Evolutionary conservation across 2,329 filamentous ascomycete species (phyloP).

Genomic region (Cercospora sp.): DNA sequence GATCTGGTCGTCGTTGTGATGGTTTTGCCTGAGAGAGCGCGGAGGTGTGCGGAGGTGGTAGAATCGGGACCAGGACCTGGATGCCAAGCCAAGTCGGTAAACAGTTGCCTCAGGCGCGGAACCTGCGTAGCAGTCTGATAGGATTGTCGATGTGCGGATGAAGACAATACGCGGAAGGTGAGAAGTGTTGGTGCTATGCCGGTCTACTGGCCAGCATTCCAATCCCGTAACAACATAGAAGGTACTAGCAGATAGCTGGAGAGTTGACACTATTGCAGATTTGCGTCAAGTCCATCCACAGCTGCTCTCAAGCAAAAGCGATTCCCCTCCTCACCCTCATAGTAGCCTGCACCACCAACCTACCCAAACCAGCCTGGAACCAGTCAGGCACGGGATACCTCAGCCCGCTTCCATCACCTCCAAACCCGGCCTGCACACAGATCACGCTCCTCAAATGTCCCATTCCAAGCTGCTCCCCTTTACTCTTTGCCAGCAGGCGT

Average conservation of each 20-base stretch:
- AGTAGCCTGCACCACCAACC: background rate
- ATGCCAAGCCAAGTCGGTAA: background rate
- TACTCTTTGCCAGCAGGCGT: conserved; percentile 18
- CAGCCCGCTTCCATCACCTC: conserved; percentile 6
- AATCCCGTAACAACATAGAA: background rate
- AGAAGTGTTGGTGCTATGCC: background rate
- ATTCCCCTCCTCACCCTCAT: conserved; percentile 6
- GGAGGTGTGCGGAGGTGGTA: background rate
- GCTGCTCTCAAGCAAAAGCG: background rate
- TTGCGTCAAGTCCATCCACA: too few species aligned
- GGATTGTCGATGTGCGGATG: background rate
- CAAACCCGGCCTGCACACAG: conserved; percentile 14
- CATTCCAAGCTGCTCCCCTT: conserved; percentile 16
- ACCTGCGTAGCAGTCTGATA: background rate
- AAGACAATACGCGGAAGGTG: background rate
- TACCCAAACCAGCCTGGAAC: conserved; percentile 6
- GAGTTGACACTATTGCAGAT: too few species aligned
- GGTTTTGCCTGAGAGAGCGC: background rate
- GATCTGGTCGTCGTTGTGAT: background rate
- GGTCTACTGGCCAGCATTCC: background rate
- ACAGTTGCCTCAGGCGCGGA: background rate
- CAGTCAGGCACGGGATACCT: conserved; percentile 8
- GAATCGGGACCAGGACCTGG: background rate
- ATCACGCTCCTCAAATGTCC: conserved; percentile 19
- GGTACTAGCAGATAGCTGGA: too few species aligned